Base-by-base conservation (phyloP, 306 rosid species). In the Vachellia pachyceras region DNA sequence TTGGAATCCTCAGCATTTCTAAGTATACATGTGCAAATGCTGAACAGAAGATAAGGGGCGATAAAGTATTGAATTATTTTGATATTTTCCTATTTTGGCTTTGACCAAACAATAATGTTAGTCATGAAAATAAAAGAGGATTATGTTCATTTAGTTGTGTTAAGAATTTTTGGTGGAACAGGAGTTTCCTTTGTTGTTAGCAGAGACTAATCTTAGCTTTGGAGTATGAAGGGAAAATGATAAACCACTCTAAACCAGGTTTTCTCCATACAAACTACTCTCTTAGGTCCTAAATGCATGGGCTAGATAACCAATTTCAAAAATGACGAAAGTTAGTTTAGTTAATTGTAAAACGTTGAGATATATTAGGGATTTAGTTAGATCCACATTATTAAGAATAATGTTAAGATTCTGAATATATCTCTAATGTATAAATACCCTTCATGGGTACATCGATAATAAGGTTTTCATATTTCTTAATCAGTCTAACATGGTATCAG, bases 11-110 rank as follows among this genome's bases (percentile, higher is more conserved):
- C 47, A 60, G 64, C 46, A 57, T 75, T 69, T 69, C 50, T 14
- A 25, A 18, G 65, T 67, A 65, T 78, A 80, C 22, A 75, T n/a
- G n/a, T 72, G 42, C 18, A 41, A 18, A 81, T 13, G 68, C 71
- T 40, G 49, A 72, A 76, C 23, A 47, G 78, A 79, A 77, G 72
- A 68, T 42, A 77, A 86, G 69, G 76, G 52, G 22, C 66, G 74
- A 57, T 46, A n/a, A 44, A 72, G 55, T 20, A 10, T 5, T 42
- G 73, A 7, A 41, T 20, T 41, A 69, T 69, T 42, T 69, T 69
- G 54, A 69, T 25, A 42, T 22, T 46, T 40, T 68, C 54, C 22
- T 11, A n/a, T 42, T 22, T n/a, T 11, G 10, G n/a, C 44, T 41
- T 29, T 69, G 73, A 69, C 37, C 29, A 14, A 69, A 69, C 73